Conservation (phyloP, 2,329 filamentous ascomycete genomes). For the Fusarium zealandicum region DNA sequence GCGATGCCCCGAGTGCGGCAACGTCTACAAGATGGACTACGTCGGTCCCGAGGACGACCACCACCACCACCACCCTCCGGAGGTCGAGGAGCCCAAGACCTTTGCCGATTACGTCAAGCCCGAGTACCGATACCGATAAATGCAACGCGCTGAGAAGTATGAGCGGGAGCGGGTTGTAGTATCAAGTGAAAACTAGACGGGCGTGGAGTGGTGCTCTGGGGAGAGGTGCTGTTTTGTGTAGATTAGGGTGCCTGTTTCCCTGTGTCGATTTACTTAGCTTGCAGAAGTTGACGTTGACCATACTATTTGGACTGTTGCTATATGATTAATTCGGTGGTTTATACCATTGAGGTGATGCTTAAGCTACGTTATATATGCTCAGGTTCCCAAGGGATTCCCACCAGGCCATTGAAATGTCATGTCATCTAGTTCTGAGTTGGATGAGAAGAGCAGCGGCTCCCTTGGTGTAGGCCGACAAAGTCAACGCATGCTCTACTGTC, state of each 20-base stretch:
- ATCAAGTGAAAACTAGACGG: conserved; percentile 39
- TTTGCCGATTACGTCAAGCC: conserved; percentile 96
- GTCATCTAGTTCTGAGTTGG: conserved; percentile 19
- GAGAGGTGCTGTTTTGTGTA: conserved; percentile 48
- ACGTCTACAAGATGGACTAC: conserved; percentile 98
- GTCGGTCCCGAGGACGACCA: conserved; percentile 81
- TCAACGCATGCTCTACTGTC: neutral
- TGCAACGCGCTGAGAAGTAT: conserved; percentile 32
- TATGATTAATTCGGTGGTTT: conserved; percentile 1
- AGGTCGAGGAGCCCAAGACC: conserved; percentile 88
- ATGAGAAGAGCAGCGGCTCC: neutral
- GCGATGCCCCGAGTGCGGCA: conserved; percentile 96
- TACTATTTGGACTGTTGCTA: conserved; percentile 5
- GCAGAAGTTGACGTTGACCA: conserved; percentile 40
- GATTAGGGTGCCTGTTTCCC: conserved; percentile 50
- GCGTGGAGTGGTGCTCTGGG: conserved; percentile 30
- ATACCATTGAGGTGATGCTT: conserved; percentile 5
- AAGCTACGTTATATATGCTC: neutral
- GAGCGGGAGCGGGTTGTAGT: conserved; percentile 31
- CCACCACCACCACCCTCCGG: conserved; percentile 67
- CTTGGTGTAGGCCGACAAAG: neutral
- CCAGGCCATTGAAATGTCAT: conserved; percentile 10
- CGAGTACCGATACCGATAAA: conserved; percentile 80
- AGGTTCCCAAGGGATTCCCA: neutral
- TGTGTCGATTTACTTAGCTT: conserved; percentile 48